Base-by-base conservation (phyloP, 106 monocot species). In the Ottelia alismoides region DNA sequence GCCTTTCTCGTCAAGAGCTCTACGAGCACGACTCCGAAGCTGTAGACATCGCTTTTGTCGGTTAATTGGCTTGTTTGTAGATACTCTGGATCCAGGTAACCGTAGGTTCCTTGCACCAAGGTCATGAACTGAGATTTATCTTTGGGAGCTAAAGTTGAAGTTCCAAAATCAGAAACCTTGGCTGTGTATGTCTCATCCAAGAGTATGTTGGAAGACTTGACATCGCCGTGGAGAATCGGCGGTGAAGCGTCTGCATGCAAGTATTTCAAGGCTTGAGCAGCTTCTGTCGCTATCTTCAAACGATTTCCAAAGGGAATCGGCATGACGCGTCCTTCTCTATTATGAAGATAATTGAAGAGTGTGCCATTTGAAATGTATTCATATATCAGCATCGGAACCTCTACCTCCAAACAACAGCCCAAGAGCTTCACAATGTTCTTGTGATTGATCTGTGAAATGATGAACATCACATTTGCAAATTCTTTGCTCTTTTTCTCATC, bases 361-460 rank as follows among this genome's bases (percentile, higher is more conserved):
- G 61, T 61, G 1, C 61, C 48, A 2, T 29, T 22, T 0, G 29
- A 16, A 30, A 49, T 28, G 30, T 22, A 59, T 16, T 59, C 58
- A 0, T 59, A 59, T 0, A 71, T 64, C 31, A 71, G 28, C 27
- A 71, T 56, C 1, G 63, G 71, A 5, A 71, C 56, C 31, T 64
- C 56, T 1, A 53, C 45, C 51, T 71, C 71, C 5, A 64, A 19
- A 31, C 63, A 71, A 25, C 64, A 71, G 0, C 71, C 71, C 1
- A 57, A 19, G 21, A 71, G 35, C 57, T 64, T 71, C 20, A 71
- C 63, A 2, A 57, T 57, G 30, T 64, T 49, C 2, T 45, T 4
- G 47, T 72, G 72, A 19, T 72, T 72, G 58, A 72, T 60, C 11
- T 65, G 65, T 0, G 72, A 59, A 1, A 72, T 45, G 1, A 65